Evolutionary conservation across 148 eudicot genomes (phyloP), one percentile per base, ranked within the genome.

Genomic region (Vaccinium macrocarpon): DNA sequence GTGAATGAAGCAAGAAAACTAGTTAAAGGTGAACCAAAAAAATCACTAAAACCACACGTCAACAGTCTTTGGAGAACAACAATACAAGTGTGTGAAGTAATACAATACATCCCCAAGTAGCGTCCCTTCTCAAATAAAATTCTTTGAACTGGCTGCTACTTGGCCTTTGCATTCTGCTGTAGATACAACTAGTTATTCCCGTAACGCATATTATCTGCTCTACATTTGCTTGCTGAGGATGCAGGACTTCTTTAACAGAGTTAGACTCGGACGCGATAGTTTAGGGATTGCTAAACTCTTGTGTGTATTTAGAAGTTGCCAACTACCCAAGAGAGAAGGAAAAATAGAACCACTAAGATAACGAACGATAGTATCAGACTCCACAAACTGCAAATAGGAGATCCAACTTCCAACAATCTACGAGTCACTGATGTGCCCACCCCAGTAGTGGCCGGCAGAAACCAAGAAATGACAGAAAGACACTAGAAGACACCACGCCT

Each of bases 1-100:
- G 84, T 68, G 8, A 89, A 78, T 50, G 78, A 83, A 51, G 79
- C 35, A 82, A 61, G 50, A 81, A 79, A 73, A 84, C 32, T 71
- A 49, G 62, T 62, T 75, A n/a, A 32, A 74, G 4, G 11, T n/a
- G 49, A 76, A 62, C 49, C 25, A 49, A 83, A 57, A 80, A 75
- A 50, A 14, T 53, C 49, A 62, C 29, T 9, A 64, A 77, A 51
- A 74, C n/a, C 78, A 9, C 51, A 42, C 2, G 25, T 73, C 50
- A 16, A 42, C 5, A 73, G 49, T 42, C 78, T 42, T 46, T 74
- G 25, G 7, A 42, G 18, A 38, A 15, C 52, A 74, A 42, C 14
- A 15, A 46, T 19, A 42, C 15, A 13, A 78, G 52, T 7, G 5
- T 35, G 23, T 64, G 61, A 61, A 81, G 46, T 14, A 42, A n/a